Conservation (phyloP, 805 yeast genomes). For the Sugiyamaella smithiae region DNA sequence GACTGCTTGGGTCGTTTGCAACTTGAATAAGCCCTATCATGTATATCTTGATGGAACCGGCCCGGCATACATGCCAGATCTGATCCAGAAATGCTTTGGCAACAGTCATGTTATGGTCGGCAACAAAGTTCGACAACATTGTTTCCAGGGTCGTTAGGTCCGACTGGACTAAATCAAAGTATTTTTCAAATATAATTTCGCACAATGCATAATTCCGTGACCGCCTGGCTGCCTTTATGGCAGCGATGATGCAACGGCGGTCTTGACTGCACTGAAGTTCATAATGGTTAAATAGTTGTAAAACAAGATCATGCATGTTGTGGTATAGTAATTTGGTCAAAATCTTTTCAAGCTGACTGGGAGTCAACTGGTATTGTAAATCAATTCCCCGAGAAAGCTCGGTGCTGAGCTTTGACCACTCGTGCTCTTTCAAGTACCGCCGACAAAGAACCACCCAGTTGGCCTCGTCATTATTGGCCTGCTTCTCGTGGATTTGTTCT, state of each 20-base stretch:
- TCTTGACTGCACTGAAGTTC: conserved; percentile 11
- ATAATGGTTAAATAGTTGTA: conserved; percentile 14
- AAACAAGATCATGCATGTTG: conserved; percentile 10
- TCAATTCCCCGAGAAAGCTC: conserved; percentile 9
- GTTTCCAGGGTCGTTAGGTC: conserved; percentile 11
- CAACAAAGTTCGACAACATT: conserved; percentile 16
- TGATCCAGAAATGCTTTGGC: conserved; percentile 21
- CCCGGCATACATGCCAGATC: conserved; percentile 13
- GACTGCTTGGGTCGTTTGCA: conserved; percentile 13
- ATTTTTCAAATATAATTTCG: conserved; percentile 17
- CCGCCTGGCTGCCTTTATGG: conserved; percentile 18
- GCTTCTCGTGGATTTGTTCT: background rate
- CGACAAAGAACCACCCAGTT: conserved; percentile 7
- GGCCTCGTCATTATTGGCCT: background rate
- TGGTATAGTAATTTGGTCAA: conserved; percentile 11
- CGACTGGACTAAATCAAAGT: conserved; percentile 14
- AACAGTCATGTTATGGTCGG: conserved; percentile 18
- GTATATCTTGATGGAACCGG: conserved; percentile 13
- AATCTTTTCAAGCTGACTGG: conserved; percentile 6
- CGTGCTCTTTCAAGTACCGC: conserved; percentile 3
- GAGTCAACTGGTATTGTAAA: background rate
- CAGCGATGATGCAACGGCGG: conserved; percentile 12
- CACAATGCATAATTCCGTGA: conserved; percentile 13
- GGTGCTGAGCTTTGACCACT: conserved; percentile 8
- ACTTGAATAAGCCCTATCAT: conserved; percentile 14